Conservation (phyloP, 192 early-diverging fungal genomes). For the Coemansia reversa region DNA sequence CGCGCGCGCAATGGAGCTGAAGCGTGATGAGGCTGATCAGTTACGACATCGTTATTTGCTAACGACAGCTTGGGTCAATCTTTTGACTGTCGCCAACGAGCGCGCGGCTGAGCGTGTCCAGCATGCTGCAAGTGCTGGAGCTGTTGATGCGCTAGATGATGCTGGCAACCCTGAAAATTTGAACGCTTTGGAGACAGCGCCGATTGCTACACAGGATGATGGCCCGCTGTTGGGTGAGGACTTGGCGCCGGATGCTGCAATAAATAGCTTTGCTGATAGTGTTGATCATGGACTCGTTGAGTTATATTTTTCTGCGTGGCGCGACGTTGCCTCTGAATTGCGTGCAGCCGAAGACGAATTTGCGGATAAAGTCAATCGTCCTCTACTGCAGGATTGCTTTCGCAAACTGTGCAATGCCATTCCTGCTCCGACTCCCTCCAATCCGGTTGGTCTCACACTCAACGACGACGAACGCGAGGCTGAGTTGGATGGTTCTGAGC, state of each 20-base stretch:
- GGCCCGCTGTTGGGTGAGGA: neutral
- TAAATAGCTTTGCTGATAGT: neutral
- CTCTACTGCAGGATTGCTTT: slow-evolving; percentile 2
- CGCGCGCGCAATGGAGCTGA: neutral
- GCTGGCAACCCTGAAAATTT: no score
- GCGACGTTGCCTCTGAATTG: slow-evolving; percentile 8
- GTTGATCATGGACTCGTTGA: slow-evolving; percentile 1
- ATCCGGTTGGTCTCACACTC: neutral
- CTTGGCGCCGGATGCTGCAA: neutral
- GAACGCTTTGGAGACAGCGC: no score
- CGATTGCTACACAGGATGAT: neutral
- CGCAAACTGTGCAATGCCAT: no score
- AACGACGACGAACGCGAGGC: neutral
- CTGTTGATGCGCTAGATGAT: neutral
- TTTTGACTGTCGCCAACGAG: neutral
- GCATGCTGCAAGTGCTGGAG: neutral
- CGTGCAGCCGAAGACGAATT: slow-evolving; percentile 4
- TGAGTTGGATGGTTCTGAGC: slow-evolving; percentile 14
- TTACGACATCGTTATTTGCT: neutral
- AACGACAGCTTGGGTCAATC: slow-evolving; percentile 10
- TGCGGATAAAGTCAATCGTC: neutral
- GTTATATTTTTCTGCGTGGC: slow-evolving; percentile 26
- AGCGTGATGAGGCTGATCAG: slow-evolving; percentile 5
- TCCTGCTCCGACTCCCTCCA: no score
- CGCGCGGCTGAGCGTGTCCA: slow-evolving; percentile 8